Base-by-base conservation (phyloP, 2,329 filamentous ascomycete genomes). In the Lasiodiplodia sp. region DNA sequence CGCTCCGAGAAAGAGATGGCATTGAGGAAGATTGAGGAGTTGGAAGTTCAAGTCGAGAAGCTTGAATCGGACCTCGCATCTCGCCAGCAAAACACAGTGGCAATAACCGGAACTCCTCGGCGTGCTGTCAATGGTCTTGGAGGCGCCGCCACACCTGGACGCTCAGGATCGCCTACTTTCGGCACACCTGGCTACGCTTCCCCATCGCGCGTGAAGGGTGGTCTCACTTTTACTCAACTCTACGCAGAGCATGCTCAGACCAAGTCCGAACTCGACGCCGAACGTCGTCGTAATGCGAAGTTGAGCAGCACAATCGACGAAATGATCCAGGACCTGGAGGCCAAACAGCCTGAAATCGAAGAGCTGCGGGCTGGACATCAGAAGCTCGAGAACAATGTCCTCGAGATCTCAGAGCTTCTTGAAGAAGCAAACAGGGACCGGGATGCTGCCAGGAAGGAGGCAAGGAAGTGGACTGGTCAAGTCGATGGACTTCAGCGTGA, bases 301-400 rank as follows among this genome's bases (percentile, higher is more conserved):
- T 87, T 97, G 12, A 87, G 88, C 21, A 87, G 89, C 47, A 89
- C 95, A 55, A 84, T 98, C 55, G 93, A 97, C 71, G 92, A 96
- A 69, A 92, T 97, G 83, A 88, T 97, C 69, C 87, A 89, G 47
- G 91, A 94, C 69, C 82, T 98, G 47, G 94, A 99, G 78, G 90
- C 90, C 28, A 94, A 92, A 78, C 90, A 91, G 31, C 96, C 96
- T 0, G 94, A 97, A 75, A 88, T 97, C 37, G 90, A 97, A 70
- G 94, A 98, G 73, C 83, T 97, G 21, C 90, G 92, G 58, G 86
- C 88, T 16, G 94, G 98, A 74, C 90, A 94, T 71, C 90, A 93
- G 66, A 89, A 92, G 38, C 86, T 98, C 2, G 89, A 94, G 69
- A 86, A 87, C 69, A 94, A 97, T 72, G 90, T 96, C 47, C 86